Percentiles rank a stretch among this genome's conserved stretches.
Conservation (phyloP, 164 flowering plant genomes). For the Malania oleifera region DNA sequence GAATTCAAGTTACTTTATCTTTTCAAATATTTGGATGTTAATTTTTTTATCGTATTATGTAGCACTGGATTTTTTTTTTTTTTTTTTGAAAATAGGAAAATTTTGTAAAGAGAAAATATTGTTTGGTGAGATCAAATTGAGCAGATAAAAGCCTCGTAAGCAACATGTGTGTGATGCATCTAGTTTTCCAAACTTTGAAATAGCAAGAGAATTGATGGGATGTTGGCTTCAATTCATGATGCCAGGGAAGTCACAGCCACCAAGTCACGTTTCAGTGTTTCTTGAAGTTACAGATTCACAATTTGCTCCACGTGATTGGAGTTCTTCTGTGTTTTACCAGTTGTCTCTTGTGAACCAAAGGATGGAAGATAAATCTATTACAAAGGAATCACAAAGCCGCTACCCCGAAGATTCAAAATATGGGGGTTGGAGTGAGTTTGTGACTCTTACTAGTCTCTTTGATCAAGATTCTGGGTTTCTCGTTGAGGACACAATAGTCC, state of each 20-base stretch:
- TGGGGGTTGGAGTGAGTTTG: constrained; percentile 99
- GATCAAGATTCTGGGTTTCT: constrained; percentile 98
- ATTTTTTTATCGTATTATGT: too few relatives aligned
- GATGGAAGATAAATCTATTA: constrained; percentile 89
- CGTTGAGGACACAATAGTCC: constrained; percentile 82
- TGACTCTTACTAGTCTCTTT: constrained; percentile 92
- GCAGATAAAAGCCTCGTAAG: too few relatives aligned
- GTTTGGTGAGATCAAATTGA: too few relatives aligned
- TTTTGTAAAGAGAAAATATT: too few relatives aligned
- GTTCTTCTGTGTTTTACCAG: constrained; percentile 96
- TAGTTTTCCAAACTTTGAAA: too few relatives aligned
- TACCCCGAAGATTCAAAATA: constrained; percentile 97
- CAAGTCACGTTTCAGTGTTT: constrained; percentile 96
- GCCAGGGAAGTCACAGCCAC: constrained; percentile 99
- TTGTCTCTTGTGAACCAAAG: constrained; percentile 92
- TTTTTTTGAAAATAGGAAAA: constrained; percentile 3
- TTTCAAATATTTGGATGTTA: too few relatives aligned
- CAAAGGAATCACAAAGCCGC: constrained; percentile 93
- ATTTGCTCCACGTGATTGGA: constrained; percentile 86
- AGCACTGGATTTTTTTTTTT: not conserved
- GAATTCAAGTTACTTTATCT: too few relatives aligned
- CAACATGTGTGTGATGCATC: too few relatives aligned
- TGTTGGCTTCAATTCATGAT: constrained; percentile 29
- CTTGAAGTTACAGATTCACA: constrained; percentile 97
- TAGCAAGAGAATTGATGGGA: too few relatives aligned